Evolutionary conservation across 176 grass and related monocot genomes (phyloP).

Genomic region (Carex myosuroides): DNA sequence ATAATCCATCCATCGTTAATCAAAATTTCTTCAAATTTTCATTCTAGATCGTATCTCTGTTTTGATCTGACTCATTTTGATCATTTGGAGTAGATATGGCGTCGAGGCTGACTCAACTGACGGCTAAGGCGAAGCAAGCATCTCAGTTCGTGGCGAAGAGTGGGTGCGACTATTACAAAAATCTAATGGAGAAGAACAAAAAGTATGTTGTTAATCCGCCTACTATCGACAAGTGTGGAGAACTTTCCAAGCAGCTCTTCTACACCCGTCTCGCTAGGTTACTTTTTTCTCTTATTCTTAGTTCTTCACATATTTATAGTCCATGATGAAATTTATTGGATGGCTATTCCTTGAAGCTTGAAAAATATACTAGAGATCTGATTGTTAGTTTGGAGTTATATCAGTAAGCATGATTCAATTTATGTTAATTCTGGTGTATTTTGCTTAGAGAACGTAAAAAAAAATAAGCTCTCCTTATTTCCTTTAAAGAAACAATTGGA

Average conservation of each 20-base stretch:
- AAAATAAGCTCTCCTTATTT: background rate
- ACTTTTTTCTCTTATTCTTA: slow-evolving; percentile 1
- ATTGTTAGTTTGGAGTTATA: background rate
- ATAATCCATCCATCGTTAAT: background rate
- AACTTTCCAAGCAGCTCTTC: slow-evolving; percentile 90
- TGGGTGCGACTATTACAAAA: slow-evolving; percentile 57
- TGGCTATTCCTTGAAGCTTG: background rate
- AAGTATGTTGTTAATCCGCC: slow-evolving; percentile 68
- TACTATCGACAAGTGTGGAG: slow-evolving; percentile 76
- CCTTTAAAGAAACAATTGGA: background rate
- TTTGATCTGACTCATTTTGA: background rate
- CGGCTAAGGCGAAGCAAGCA: slow-evolving; percentile 44
- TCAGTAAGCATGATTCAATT: background rate
- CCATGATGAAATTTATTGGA: background rate
- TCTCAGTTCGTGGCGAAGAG: slow-evolving; percentile 55
- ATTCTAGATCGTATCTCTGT: background rate
- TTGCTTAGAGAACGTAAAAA: background rate
- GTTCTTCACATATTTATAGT: background rate
- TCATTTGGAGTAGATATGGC: slow-evolving; percentile 45
- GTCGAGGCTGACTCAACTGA: slow-evolving; percentile 62
- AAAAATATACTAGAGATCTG: background rate
- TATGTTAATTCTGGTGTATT: background rate
- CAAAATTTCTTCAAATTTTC: background rate
- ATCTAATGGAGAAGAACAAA: slow-evolving; percentile 89
- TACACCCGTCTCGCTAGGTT: slow-evolving; percentile 92